These are phyloP conservation scores for Stachybotrys chlorohalonatus DNA, from an alignment of 2,329 filamentous ascomycete genomes.

Conservation along the genomic window DNA sequence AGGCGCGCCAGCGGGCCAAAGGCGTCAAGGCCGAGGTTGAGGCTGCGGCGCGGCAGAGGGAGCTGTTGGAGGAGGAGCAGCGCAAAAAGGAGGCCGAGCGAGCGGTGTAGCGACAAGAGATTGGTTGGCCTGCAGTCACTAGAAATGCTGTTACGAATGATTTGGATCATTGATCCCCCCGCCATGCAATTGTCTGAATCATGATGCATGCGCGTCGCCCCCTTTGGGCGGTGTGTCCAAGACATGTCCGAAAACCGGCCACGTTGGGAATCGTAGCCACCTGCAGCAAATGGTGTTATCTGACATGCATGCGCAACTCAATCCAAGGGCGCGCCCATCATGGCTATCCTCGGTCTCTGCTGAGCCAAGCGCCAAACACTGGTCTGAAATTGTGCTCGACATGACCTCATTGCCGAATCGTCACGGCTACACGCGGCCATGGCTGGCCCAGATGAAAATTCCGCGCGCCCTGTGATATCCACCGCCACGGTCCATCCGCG, in stretches of 20 bases:
- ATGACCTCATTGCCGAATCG: background rate
- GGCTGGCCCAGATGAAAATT: background rate
- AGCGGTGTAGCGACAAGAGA: slow-evolving; percentile 5
- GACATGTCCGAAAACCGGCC: background rate
- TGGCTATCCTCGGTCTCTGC: background rate
- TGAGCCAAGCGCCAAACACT: background rate
- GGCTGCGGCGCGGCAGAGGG: slow-evolving; percentile 51
- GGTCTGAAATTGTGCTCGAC: background rate
- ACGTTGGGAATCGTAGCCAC: background rate
- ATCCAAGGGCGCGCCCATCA: background rate
- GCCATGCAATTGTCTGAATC: background rate
- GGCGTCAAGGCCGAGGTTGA: slow-evolving; percentile 77
- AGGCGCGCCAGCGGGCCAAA: slow-evolving; percentile 85
- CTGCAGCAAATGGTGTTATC: background rate
- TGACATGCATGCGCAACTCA: background rate
- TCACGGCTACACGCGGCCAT: background rate
- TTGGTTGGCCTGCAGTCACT: background rate
- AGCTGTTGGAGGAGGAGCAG: slow-evolving; percentile 53
- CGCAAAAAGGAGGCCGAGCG: slow-evolving; percentile 34
- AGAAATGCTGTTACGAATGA: background rate
- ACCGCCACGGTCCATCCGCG: background rate
- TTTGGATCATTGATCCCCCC: background rate
- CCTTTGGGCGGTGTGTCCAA: background rate
- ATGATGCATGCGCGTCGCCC: background rate
- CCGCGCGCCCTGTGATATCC: background rate